Conservation (phyloP, 2,329 filamentous ascomycete genomes). For the Fusarium continuum region DNA sequence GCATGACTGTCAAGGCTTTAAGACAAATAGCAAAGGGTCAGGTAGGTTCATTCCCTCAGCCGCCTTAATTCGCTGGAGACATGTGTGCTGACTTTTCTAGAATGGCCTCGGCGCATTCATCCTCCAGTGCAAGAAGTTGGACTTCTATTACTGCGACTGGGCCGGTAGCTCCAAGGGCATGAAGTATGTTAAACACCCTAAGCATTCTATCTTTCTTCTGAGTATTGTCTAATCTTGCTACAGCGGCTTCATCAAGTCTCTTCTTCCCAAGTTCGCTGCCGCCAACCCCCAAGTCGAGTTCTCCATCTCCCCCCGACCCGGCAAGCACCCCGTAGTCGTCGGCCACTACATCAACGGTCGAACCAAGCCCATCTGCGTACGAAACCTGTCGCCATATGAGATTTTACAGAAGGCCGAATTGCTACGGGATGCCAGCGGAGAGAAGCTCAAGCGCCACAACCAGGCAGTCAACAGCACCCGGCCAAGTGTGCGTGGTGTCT, state of each 20-base stretch:
- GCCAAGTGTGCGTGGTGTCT: conserved; percentile 73
- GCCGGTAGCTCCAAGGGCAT: conserved; percentile 93
- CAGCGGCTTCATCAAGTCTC: conserved; percentile 82
- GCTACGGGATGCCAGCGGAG: conserved; percentile 77
- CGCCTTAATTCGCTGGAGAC: neutral
- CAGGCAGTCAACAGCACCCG: conserved; percentile 73
- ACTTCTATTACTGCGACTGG: conserved; percentile 98
- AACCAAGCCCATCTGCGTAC: conserved; percentile 86
- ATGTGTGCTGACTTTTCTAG: conserved; percentile 57
- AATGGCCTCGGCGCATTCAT: conserved; percentile 98
- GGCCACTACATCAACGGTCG: conserved; percentile 94
- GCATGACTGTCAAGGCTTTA: conserved; percentile 66
- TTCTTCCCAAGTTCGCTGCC: conserved; percentile 80
- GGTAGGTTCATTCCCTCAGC: conserved; percentile 50
- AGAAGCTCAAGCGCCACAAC: conserved; percentile 72
- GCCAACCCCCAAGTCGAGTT: conserved; percentile 91
- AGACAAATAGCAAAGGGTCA: conserved; percentile 62
- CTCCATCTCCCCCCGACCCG: conserved; percentile 87
- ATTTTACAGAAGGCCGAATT: conserved; percentile 82
- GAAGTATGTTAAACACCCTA: conserved; percentile 69
- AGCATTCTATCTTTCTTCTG: neutral
- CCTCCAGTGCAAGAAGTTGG: conserved; percentile 93
- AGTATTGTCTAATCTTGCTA: conserved; percentile 39
- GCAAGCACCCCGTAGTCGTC: conserved; percentile 86
- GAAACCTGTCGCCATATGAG: conserved; percentile 82